A percentile compares a stretch with the other conserved stretches of the same genome.
Conservation (phyloP, 768 basidiomycete species). For the Pholiota microspora region DNA sequence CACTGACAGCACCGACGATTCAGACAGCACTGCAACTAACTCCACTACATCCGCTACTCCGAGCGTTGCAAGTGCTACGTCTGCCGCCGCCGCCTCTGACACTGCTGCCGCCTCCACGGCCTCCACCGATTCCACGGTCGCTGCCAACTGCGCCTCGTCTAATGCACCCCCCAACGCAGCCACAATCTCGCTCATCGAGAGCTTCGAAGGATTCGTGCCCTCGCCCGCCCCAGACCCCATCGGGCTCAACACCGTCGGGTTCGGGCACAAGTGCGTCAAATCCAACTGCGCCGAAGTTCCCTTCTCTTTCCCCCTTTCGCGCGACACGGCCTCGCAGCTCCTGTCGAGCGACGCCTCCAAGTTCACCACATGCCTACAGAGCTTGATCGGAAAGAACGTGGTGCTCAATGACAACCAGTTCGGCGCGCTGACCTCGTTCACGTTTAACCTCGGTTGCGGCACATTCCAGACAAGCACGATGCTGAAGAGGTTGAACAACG, state of each 20-base stretch:
- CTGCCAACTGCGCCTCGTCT: conserved; percentile 1
- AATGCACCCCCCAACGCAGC: conserved; percentile 23
- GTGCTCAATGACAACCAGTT: conserved; percentile 35
- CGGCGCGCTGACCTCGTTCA: conserved; percentile 30
- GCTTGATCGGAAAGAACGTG: conserved; percentile 25
- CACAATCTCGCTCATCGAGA: conserved; percentile 26
- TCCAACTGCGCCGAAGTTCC: conserved; percentile 24
- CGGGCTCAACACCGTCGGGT: conserved; percentile 32
- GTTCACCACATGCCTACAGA: conserved; percentile 29
- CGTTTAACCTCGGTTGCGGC: conserved; percentile 33
- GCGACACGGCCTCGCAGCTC: conserved; percentile 23
- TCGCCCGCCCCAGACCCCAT: conserved; percentile 31
- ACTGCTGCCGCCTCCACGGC: background rate
- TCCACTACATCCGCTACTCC: conserved; percentile 5
- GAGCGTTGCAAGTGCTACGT: conserved; percentile 2
- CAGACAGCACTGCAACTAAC: conserved; percentile 14
- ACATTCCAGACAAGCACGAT: conserved; percentile 28
- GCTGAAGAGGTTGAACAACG: conserved; percentile 31
- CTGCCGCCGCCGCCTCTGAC: conserved; percentile 9
- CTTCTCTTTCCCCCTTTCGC: conserved; percentile 28
- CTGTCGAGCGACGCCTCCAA: conserved; percentile 26
- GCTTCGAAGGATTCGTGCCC: conserved; percentile 31
- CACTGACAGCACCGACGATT: background rate
- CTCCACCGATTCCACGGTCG: conserved; percentile 1
- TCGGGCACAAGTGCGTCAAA: conserved; percentile 29